Conservation (phyloP, 2,329 filamentous ascomycete species). For the Capronia americana region DNA sequence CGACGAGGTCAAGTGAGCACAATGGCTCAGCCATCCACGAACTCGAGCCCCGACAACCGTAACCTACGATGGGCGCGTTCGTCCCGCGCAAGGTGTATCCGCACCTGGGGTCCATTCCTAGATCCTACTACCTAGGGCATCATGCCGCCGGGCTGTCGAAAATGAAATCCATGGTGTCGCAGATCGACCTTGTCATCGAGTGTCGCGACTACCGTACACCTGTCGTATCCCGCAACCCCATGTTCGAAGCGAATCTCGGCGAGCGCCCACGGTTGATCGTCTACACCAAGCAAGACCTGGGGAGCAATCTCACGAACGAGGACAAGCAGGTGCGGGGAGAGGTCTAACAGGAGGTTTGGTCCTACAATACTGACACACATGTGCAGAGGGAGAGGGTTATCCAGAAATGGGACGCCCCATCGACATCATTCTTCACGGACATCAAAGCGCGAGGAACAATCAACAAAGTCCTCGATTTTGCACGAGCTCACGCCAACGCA, state of each 20-base stretch:
- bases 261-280: conserved; percentile 79
- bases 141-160: conserved; percentile 80
- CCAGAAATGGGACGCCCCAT: conserved; percentile 60
- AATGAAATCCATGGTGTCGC: conserved; percentile 80
- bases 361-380: conserved; percentile 7
- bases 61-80: conserved; percentile 59
- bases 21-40: conserved; percentile 16
- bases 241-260: conserved; percentile 79
- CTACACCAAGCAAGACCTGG: conserved; percentile 89
- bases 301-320: conserved; percentile 51
- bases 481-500: conserved; percentile 58
- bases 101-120: conserved; percentile 74
- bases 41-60: neutral
- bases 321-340: conserved; percentile 41
- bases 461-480: conserved; percentile 56
- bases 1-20: neutral
- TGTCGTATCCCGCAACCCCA: conserved; percentile 84
- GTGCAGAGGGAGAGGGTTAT: conserved; percentile 60
- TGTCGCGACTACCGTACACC: conserved; percentile 93
- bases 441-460: conserved; percentile 55
- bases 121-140: conserved; percentile 94
- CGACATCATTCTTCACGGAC: conserved; percentile 60
- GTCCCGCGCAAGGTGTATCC: conserved; percentile 76
- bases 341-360: neutral
- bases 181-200: conserved; percentile 88